Base-by-base conservation (phyloP, 1,284 basidiomycete genomes). In the Violaceomyces palustris region DNA sequence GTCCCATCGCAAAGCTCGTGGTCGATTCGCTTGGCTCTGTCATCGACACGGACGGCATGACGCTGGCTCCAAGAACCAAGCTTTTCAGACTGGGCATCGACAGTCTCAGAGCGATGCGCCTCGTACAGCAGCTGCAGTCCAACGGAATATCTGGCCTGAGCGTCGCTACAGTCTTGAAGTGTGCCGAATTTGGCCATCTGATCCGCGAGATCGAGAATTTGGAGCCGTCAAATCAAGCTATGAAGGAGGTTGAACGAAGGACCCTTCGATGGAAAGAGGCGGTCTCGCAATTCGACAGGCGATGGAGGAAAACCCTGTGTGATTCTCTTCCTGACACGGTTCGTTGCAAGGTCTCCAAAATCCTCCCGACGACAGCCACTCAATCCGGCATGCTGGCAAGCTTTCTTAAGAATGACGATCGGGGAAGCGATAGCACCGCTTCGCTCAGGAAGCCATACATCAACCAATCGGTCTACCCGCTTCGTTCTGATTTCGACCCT, bases 371-470 rank as follows among this genome's bases (percentile, higher is more conserved):
- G 3, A 50, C 48, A 28, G 42, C 48, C 14, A 50, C 48, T n/a
- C 48, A 50, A 17, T 44, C 48, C 23, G 48, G 48, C 19, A 50
- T 50, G 33, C 34, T 50, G 8, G 43, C 48, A 7, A 45, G 38
- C 35, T 50, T 50, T 15, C 35, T 50, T 28, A 27, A 26, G 23
- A n/a, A n/a, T n/a, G n/a, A n/a, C n/a, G n/a, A n/a, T n/a, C n/a
- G n/a, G n/a, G n/a, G n/a, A n/a, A 22, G 43, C 19, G 21, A 26
- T 21, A 18, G 14, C 6, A 19, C 43, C 24, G 18, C 29, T 29
- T 21, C 32, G 19, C 6, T 3, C 17, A 27, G n/a, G 14, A 29
- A 25, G 18, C 19, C 42, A 3, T 42, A 42, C 33, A 19, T 42
- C 24, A 31, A 42, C 14, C 40, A 42, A 18, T 35, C 28, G 6